Evolutionary conservation across 805 yeast species (phyloP).

Genomic region (Metschnikowia santaceciliae): DNA sequence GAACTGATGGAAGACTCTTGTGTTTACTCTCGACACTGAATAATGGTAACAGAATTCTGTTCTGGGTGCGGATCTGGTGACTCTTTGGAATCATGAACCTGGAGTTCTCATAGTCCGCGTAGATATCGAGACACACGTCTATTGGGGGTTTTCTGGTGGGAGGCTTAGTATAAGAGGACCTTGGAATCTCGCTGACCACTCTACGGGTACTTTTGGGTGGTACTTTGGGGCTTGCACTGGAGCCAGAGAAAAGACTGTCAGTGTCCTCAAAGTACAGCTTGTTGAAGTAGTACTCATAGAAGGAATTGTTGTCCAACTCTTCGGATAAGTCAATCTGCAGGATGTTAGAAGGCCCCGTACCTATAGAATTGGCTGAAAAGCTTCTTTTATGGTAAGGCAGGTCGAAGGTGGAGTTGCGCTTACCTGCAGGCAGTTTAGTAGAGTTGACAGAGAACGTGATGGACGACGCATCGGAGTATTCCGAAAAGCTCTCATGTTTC

Average conservation of each 20-base stretch:
- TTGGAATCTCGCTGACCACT: background rate
- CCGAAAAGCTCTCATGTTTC: background rate
- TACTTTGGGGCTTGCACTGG: background rate
- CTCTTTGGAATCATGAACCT: conserved; percentile 17
- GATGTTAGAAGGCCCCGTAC: background rate
- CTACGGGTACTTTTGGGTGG: background rate
- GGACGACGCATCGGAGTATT: conserved; percentile 1
- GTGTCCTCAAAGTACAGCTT: background rate
- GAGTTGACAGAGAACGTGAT: background rate
- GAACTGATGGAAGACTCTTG: background rate
- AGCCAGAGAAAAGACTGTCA: background rate
- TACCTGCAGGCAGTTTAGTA: background rate
- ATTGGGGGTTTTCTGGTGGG: background rate
- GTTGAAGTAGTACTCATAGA: conserved; percentile 3
- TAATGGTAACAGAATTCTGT: background rate
- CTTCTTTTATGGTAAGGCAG: background rate
- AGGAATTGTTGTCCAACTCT: conserved; percentile 4
- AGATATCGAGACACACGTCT: conserved; percentile 15
- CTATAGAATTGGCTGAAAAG: background rate
- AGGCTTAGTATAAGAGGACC: background rate
- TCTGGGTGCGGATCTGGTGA: background rate
- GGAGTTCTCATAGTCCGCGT: conserved; percentile 19
- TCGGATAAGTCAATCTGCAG: conserved; percentile 3
- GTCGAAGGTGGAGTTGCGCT: conserved; percentile 3
- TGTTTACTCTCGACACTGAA: background rate